Evolutionary conservation across 163 green algal species (phyloP), one percentile per base, ranked within the genome.

Genomic region (Scenedesmus sp.): DNA sequence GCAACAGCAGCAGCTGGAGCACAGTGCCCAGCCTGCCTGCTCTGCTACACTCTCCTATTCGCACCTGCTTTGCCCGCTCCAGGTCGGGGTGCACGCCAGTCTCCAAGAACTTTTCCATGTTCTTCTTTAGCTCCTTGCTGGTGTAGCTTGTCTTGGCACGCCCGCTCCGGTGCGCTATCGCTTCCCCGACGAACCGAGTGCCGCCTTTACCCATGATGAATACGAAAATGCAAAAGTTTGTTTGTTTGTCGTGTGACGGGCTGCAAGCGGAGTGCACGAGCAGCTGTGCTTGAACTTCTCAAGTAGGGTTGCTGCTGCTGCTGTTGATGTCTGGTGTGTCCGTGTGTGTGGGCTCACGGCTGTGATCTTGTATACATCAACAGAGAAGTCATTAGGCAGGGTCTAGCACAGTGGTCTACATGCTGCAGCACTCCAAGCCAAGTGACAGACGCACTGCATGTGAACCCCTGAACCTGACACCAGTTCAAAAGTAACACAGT

Each of bases 1-100:
- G 18, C 70, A 52, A 3, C 59, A 64, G 9, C 66, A 76, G 66
- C 66, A 79, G 23, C 70, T 52, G 20, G 2, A 79, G 23, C 70
- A 79, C 59, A 64, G 70, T 79, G 6, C 66, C 15, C 34, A 34
- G 16, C 6, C 15, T 18, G 66, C 66, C 1, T 76, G 70, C 70
- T 13, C 7, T 13, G 70, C 70, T 79, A 20, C 70, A 79, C 70
- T 52, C 70, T 52, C 34, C 34, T 46, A 46, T 46, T 26, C 82
- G 7, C 84, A 87, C 86, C 88, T 90, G 88, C 70, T 89, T 85
- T 34, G 81, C 85, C 2, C 93, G 90, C 74, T 96, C 91, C 54
- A 95, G 67, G 74, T 94, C 92, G 0, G 94, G 94, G 67, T 96
- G 95, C 16, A 93, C 83, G 16, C 95, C 95, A 0, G 94, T 96